Percentiles rank a stretch among this genome's conserved stretches.
Conservation (phyloP, 2,329 filamentous ascomycete genomes). For the Fusarium xyrophilum region DNA sequence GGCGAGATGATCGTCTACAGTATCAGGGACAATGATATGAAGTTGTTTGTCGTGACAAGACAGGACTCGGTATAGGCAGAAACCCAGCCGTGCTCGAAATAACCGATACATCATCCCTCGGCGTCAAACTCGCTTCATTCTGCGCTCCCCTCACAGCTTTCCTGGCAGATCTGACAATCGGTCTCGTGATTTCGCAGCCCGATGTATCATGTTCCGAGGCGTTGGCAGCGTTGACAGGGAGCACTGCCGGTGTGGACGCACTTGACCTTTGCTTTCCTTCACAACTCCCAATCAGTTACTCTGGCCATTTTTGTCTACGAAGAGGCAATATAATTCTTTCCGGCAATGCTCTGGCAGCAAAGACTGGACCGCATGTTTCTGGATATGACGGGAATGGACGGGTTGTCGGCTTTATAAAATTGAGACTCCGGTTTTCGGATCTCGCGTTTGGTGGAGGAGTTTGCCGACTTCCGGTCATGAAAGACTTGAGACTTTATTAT, state of each 20-base stretch:
- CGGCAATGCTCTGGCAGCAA: slow-evolving; percentile 47
- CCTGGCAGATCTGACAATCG: slow-evolving; percentile 1
- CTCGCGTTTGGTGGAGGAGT: background rate
- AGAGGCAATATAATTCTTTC: slow-evolving; percentile 22
- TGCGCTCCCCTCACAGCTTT: slow-evolving; percentile 6
- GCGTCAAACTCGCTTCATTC: background rate
- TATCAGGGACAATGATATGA: background rate
- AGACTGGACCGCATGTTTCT: slow-evolving; percentile 44
- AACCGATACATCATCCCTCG: background rate
- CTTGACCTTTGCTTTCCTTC: slow-evolving; percentile 48
- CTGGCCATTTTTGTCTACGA: no score
- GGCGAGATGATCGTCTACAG: slow-evolving; percentile 39
- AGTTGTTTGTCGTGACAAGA: background rate
- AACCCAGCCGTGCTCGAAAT: background rate
- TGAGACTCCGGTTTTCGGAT: slow-evolving; percentile 8
- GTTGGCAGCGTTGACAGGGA: slow-evolving; percentile 45
- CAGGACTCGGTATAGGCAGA: slow-evolving; percentile 2
- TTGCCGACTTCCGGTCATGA: background rate
- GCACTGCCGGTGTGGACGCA: slow-evolving; percentile 44
- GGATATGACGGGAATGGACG: background rate
- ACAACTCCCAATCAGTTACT: background rate
- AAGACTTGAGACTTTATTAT: no score
- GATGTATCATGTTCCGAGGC: slow-evolving; percentile 35
- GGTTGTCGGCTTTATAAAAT: slow-evolving; percentile 21
- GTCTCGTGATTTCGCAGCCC: slow-evolving; percentile 40